Base-by-base conservation (phyloP, 176 grass and related monocot genomes). In the Carex parvula region DNA sequence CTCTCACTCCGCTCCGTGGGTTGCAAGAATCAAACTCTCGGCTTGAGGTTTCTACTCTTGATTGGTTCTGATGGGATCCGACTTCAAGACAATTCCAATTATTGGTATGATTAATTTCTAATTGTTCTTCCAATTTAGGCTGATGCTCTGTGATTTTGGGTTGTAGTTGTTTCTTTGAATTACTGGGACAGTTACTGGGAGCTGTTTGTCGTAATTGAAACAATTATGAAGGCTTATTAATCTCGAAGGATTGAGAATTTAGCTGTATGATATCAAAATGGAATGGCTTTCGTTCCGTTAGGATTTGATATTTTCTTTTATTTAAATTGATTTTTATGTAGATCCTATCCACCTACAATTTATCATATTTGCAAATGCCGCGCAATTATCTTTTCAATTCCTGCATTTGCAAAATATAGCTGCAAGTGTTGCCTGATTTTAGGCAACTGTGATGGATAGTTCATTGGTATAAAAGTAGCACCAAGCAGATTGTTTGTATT, bases 71-170 rank as follows among this genome's bases (percentile, higher is more conserved):
- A 95, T 92, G 93, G 89, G 79, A 39, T 92, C 89, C 89, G 89
- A 88, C 69, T 95, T 95, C 91, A 90, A 88, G 80, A 72, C 89
- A 24, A 95, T 95, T 30, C 91, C 93, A 32, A 79, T 95, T 62
- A 92, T 95, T 11, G 93, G 93, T 95, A 92, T 3, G 84, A 10
- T 8, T 1, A n/a, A n/a, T n/a, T 9, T 3, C 2, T 32, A 0
- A 68, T 65, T 42, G 1, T 65, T 24, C 8, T 57, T 8, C 5
- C 6, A 20, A 80, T 59, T 82, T 37, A 24, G 84, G 6, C 55
- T 75, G 56, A n/a, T 24, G 46, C 50, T 9, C 54, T 85, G 11
- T 20, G 32, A 50, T n/a, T 7, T 26, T 66, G 16, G 77, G 37
- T 2, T 35, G 4, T 61, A 22, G n/a, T 78, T 71, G 60, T 87